These are phyloP conservation scores for Scedosporium boydii DNA, from an alignment of 2,329 filamentous ascomycete species.

Conservation along the genomic window DNA sequence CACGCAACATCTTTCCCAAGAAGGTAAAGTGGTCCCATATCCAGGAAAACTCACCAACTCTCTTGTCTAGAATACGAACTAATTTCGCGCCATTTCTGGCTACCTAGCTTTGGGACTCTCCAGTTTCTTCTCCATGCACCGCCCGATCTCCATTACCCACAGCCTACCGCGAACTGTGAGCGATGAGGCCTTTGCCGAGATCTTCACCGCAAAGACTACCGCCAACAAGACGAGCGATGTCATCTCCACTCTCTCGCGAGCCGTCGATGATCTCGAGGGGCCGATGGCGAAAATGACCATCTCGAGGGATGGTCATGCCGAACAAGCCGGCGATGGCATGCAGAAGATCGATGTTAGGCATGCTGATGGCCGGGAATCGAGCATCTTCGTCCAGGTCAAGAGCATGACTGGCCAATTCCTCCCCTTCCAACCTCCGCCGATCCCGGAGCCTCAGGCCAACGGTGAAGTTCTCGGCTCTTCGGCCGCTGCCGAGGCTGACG, in stretches of 20 bases:
- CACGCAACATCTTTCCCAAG: slow-evolving; percentile 61
- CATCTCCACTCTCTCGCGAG: slow-evolving; percentile 55
- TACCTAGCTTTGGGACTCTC: slow-evolving; percentile 71
- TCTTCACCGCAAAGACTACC: slow-evolving; percentile 57
- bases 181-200: slow-evolving; percentile 69
- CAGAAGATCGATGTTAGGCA: slow-evolving; percentile 43
- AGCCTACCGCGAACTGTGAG: slow-evolving; percentile 66
- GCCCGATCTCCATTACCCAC: slow-evolving; percentile 81
- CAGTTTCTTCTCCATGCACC: slow-evolving; percentile 91
- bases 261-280: slow-evolving; percentile 50
- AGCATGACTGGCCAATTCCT: slow-evolving; percentile 60
- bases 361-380: slow-evolving; percentile 46
- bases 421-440: slow-evolving; percentile 78
- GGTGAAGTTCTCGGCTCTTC: slow-evolving; percentile 15
- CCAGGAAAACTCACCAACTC: not conserved
- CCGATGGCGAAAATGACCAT: slow-evolving; percentile 46
- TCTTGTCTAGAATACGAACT: not conserved
- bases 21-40: slow-evolving; percentile 37
- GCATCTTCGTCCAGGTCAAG: slow-evolving; percentile 57
- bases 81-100: not conserved
- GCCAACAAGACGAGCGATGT: slow-evolving; percentile 47
- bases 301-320: slow-evolving; percentile 24
- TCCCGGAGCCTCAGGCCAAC: slow-evolving; percentile 38
- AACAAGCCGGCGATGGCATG: slow-evolving; percentile 34
- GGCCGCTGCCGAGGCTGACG: slow-evolving; percentile 19